Evolutionary conservation across 1,139 yeast species (phyloP).

Genomic region (Williopsis jadinii): DNA sequence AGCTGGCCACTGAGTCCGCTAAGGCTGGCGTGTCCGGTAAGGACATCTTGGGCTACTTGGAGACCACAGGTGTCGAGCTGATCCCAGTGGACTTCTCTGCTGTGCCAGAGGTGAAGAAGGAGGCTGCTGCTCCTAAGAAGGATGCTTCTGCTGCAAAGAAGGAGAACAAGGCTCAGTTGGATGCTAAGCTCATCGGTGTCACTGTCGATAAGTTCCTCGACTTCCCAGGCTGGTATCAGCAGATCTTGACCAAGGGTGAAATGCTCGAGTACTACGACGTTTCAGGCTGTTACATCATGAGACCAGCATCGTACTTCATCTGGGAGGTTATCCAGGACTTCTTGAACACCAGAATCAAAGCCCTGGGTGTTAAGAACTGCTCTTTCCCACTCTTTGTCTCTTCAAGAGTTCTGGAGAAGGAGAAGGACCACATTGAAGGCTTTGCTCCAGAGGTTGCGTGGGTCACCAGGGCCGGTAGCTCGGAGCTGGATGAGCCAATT

Average conservation of each 20-base stretch:
- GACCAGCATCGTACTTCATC: constrained; percentile 90
- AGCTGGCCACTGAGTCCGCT: constrained; percentile 51
- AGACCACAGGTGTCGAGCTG: constrained; percentile 47
- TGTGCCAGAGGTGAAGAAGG: constrained; percentile 26
- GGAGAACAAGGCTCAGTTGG: constrained; percentile 46
- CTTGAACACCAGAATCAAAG: constrained; percentile 76
- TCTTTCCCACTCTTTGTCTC: constrained; percentile 99
- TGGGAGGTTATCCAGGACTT: constrained; percentile 94
- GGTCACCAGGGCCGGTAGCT: constrained; percentile 94
- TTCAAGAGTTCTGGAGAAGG: constrained; percentile 84
- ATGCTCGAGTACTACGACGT: constrained; percentile 98
- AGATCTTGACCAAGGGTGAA: constrained; percentile 91
- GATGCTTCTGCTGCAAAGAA: constrained; percentile 15
- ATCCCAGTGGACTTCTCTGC: constrained; percentile 22
- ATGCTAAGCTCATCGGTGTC: constrained; percentile 92
- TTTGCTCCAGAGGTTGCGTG: constrained; percentile 99
- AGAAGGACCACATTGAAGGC: constrained; percentile 98
- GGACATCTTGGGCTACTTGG: constrained; percentile 45
- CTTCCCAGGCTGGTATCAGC: constrained; percentile 96
- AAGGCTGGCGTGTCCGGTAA: constrained; percentile 51
- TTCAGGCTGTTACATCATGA: constrained; percentile 95
- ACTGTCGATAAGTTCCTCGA: constrained; percentile 89
- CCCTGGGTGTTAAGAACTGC: constrained; percentile 87
- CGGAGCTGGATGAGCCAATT: constrained; percentile 95
- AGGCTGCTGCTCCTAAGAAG: constrained; percentile 17